Base-by-base conservation (phyloP, 2,329 filamentous ascomycete genomes). In the Pezicula radicicola region DNA sequence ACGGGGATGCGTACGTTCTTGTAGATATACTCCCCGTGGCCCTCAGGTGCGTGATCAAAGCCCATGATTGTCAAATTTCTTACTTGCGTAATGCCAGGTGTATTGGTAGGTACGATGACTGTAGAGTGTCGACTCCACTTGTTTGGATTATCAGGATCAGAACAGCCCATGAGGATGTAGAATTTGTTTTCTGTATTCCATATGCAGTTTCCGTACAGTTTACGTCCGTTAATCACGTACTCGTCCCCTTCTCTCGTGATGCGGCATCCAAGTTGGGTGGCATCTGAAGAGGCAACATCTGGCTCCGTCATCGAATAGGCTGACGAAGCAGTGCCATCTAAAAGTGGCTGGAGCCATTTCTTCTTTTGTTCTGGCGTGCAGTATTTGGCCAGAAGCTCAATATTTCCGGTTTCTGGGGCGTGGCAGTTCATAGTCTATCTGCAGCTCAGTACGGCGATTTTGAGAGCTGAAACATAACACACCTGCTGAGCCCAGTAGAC, bases 231-330 rank as follows among this genome's bases (percentile, higher is more conserved):
- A 56, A 73, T 70, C 51, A 73, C 66, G 52, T 71, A 69, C 21
- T 68, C 65, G 52, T 70, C 59, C n/a, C 62, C 66, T 41, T 62
- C 58, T 28, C 69, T 66, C 12, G 63, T 64, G 55, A 73, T 71
- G 28, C 60, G 63, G 48, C 60, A 61, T 39, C 56, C 58, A 57
- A 78, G 75, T 59, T 78, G 73, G 25, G 75, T 78, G 15, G 75
- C 75, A 55, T 78, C 75, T 6, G 72, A 76, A 21, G 71, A 73
- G 47, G 76, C 76, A 44, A 75, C 70, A 54, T 78, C 73, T 13
- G 76, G 75, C 61, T 78, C 74, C 3, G 74, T 77, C 74, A 77
- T 77, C 54, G 73, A 71, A 66, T 77, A 79, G 33, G 75, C 75
- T 41, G 73, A 76, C 25, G 72, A 70, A 55, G 75, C 74, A 55